Evolutionary conservation across 164 flowering plant species (phyloP).

Genomic region (Piper longum): DNA sequence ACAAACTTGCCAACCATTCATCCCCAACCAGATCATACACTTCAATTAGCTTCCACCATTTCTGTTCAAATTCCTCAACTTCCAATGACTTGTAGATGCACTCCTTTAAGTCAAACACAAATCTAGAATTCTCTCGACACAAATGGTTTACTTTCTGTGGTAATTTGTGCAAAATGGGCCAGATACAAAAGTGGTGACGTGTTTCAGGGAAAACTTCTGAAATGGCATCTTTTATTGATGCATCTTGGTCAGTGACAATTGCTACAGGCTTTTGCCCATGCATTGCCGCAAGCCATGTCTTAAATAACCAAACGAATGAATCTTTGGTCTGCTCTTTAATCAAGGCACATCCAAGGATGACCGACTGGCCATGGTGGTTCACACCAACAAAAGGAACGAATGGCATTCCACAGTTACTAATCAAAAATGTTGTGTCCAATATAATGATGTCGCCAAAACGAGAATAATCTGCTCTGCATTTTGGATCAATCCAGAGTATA

Average conservation of each 20-base stretch:
- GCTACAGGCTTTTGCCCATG: constrained; percentile 4
- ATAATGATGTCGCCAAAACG: constrained; percentile 4
- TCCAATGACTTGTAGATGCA: constrained; percentile 1
- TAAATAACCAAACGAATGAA: constrained; percentile 7
- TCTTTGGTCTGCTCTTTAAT: constrained; percentile 2
- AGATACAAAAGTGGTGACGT: constrained; percentile 3
- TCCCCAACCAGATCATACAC: constrained; percentile 2
- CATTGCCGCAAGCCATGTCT: constrained; percentile 9
- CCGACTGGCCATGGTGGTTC: constrained; percentile 5
- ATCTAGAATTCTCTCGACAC: not conserved
- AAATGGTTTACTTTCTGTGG: constrained; percentile 1
- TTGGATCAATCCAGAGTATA: constrained; percentile 7
- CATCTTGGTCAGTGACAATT: constrained; percentile 7
- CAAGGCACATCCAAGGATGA: constrained; percentile 3
- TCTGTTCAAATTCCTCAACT: constrained; percentile 7
- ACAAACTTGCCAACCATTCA: constrained; percentile 4
- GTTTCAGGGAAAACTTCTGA: constrained; percentile 4
- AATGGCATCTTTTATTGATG: constrained; percentile 2
- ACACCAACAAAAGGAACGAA: constrained; percentile 6
- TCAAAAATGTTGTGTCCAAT: constrained; percentile 6
- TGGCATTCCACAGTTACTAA: constrained; percentile 1
- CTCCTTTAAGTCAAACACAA: constrained; percentile 2
- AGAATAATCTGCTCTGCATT: not conserved
- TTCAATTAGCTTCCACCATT: constrained; percentile 6
- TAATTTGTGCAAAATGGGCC: constrained; percentile 3